Base-by-base conservation (phyloP, 2,329 filamentous ascomycete species). In the Sarocladium kiliense region DNA sequence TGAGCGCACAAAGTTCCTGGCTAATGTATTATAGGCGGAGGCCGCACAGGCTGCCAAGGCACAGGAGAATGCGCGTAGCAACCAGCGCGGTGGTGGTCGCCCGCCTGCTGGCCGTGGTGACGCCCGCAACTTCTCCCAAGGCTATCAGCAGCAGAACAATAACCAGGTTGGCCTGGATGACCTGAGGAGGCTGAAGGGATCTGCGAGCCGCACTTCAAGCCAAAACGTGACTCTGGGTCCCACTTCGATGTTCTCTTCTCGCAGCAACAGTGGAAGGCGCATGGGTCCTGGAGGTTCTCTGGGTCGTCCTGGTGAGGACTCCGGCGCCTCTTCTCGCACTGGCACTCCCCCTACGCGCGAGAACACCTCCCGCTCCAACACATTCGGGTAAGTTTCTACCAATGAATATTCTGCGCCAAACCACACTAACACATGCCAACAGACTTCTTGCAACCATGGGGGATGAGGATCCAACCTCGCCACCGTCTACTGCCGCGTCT, bases 81-180 rank as follows among this genome's bases (percentile, higher is more conserved):
- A 75, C 69, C 81, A 84, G 66, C 81, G 90, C 62, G 78, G 80
- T 55, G 84, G 85, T 61, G 86, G 87, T 53, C 88, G 91, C 56
- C 78, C 85, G 56, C 82, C 80, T 19, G 80, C 87, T 66, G 91
- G 92, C 58, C 91, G 94, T 65, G 91, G 91, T 59, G 94, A 97
- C 72, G 86, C 86, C 56, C 88, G 94, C 65, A 87, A 88, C 65
- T 94, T 94, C 75, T 91, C 88, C 44, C 80, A 80, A 58, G 81
- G 81, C 63, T 88, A 86, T 70, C 81, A 82, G 60, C 86, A 89
- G 71, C 81, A 86, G 60, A 84, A 86, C 54, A 90, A 88, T 63
- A 96, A 94, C 76, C 89, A 89, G 64, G 88, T 99, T 61, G 89
- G 86, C 58, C 91, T 91, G 77, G 92, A 97, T 64, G 94, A 99